These are phyloP conservation scores for Thermochaetoides thermophila DNA, from an alignment of 495 filamentous ascomycete species.

Conservation along the genomic window DNA sequence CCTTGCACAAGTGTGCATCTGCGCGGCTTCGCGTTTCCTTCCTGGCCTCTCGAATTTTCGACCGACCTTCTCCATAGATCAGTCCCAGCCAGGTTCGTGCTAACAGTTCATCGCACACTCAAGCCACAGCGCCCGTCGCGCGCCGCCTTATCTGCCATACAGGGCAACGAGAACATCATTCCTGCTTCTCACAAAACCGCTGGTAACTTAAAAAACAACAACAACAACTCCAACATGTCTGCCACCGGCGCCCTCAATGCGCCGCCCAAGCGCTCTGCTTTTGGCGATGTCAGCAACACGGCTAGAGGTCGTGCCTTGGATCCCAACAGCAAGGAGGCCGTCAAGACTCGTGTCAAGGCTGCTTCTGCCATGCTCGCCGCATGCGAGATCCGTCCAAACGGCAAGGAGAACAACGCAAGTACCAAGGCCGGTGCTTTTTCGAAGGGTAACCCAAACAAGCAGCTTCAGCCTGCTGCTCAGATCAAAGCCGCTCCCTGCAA, in stretches of 20 bases:
- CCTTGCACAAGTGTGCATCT: no score
- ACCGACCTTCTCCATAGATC: no score
- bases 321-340: slow-evolving; percentile 33
- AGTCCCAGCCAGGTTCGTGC: no score
- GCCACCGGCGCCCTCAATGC: slow-evolving; percentile 49
- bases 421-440: background rate
- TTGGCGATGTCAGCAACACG: slow-evolving; percentile 70
- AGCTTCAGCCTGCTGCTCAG: background rate
- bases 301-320: slow-evolving; percentile 31
- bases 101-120: no score
- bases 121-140: slow-evolving; percentile 64
- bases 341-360: slow-evolving; percentile 12
- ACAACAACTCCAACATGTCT: slow-evolving; percentile 75
- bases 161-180: slow-evolving; percentile 59
- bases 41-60: no score
- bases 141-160: slow-evolving; percentile 37
- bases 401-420: slow-evolving; percentile 1
- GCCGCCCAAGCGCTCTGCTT: slow-evolving; percentile 56
- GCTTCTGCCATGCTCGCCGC: slow-evolving; percentile 29
- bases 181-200: no score
- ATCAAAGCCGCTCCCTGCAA: slow-evolving; percentile 5
- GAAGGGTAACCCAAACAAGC: slow-evolving; percentile 9
- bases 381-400: slow-evolving; percentile 32
- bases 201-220: slow-evolving; percentile 46
- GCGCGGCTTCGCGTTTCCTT: no score